Percentiles rank a stretch among this genome's conserved stretches.
Evolutionary conservation across 371 early-diverging fungal species (phyloP).

Genomic region (Mucor racemosus): DNA sequence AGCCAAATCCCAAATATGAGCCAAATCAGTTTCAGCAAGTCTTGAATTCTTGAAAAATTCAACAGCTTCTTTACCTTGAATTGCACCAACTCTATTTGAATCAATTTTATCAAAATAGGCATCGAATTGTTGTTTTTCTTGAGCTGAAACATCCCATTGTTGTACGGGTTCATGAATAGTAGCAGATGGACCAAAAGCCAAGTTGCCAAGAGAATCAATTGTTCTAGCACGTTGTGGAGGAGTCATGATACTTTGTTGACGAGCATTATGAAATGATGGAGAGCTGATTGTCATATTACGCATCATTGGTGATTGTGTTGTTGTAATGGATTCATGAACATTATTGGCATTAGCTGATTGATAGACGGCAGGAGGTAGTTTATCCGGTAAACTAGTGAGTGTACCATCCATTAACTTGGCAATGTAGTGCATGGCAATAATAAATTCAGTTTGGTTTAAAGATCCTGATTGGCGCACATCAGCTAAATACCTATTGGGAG

Average conservation of each 20-base stretch:
- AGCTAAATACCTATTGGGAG: slow-evolving; percentile 59
- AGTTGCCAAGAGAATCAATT: slow-evolving; percentile 52
- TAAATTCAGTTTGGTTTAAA: slow-evolving; percentile 74
- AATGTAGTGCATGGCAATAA: slow-evolving; percentile 85
- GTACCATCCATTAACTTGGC: slow-evolving; percentile 76
- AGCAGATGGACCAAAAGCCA: slow-evolving; percentile 40
- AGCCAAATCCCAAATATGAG: slow-evolving; percentile 80
- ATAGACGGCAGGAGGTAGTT: slow-evolving; percentile 66
- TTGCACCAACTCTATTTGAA: slow-evolving; percentile 20
- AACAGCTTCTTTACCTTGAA: slow-evolving; percentile 67
- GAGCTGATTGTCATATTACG: slow-evolving; percentile 21
- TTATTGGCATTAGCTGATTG: slow-evolving; percentile 42
- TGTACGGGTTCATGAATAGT: slow-evolving; percentile 26
- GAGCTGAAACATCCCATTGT: slow-evolving; percentile 71
- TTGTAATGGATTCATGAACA: neutral
- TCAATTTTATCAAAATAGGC: slow-evolving; percentile 77
- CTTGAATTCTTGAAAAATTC: slow-evolving; percentile 84
- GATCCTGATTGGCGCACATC: slow-evolving; percentile 74
- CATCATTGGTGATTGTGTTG: slow-evolving; percentile 23
- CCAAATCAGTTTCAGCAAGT: slow-evolving; percentile 71
- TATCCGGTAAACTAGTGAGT: slow-evolving; percentile 58
- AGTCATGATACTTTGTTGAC: slow-evolving; percentile 34
- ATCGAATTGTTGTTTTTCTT: slow-evolving; percentile 69
- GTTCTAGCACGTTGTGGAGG: slow-evolving; percentile 48
- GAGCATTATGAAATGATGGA: slow-evolving; percentile 17